phyloP scores from a whole-genome alignment of 257 asterid species.

The Solanum chmielewskii region DNA sequence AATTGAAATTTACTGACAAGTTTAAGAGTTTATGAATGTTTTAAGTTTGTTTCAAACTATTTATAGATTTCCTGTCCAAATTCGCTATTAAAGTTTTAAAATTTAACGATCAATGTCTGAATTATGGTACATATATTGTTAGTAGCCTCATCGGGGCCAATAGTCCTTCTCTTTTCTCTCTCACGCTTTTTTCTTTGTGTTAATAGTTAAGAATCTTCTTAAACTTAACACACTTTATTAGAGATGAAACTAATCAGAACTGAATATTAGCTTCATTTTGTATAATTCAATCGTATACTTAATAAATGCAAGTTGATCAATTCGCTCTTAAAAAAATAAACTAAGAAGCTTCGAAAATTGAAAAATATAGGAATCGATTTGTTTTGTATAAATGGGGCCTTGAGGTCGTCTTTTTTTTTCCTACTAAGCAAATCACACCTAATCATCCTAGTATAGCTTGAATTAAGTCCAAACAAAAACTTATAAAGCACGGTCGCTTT shows the following conservation, averaged over 20 bases:
- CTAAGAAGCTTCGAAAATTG: neutral
- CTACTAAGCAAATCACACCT: neutral
- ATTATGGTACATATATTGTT: neutral
- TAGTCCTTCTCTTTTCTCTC: neutral
- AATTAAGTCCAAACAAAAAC: neutral
- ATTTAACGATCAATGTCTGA: neutral
- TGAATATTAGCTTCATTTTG: neutral
- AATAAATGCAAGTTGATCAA: neutral
- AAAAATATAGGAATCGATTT: neutral
- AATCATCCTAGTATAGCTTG: neutral
- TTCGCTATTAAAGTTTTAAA: neutral
- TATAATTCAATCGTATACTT: too few species aligned
- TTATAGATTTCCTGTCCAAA: neutral
- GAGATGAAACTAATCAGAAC: neutral
- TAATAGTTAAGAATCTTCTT: too few species aligned
- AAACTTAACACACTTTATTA: too few species aligned
- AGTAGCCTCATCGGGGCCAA: neutral
- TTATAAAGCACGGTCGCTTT: too few species aligned
- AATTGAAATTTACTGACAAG: neutral
- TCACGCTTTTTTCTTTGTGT: neutral
- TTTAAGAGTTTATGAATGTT: neutral
- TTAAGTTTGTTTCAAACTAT: too few species aligned
- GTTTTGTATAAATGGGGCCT: neutral
- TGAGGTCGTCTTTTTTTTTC: neutral
- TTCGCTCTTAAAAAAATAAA: too few species aligned